Evolutionary conservation across 345 rosid species (phyloP).

Genomic region (Gossypium ekmanianum): DNA sequence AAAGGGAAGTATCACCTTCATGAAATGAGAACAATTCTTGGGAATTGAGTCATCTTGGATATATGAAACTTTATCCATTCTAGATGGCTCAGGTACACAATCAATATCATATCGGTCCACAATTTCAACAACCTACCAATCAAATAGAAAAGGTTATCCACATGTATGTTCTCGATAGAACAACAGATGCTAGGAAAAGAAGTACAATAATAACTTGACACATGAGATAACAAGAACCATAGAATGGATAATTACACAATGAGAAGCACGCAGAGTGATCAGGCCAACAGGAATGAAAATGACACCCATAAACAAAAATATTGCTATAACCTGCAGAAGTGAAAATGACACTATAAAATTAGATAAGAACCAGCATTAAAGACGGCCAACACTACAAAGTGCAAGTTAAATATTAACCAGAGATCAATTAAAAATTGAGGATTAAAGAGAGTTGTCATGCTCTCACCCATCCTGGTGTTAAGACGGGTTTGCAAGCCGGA

Average conservation of each 20-base stretch:
- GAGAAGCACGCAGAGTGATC: slow-evolving; percentile 58
- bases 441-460: slow-evolving; percentile 1
- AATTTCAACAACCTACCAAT: slow-evolving; percentile 66
- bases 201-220: slow-evolving; percentile 1
- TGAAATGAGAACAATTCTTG: slow-evolving; percentile 54
- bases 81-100: slow-evolving; percentile 57
- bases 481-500: slow-evolving; percentile 86
- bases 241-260: slow-evolving; percentile 37
- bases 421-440: slow-evolving; percentile 1
- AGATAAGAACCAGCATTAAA: slow-evolving; percentile 42
- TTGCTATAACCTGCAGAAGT: slow-evolving; percentile 60
- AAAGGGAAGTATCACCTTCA: slow-evolving; percentile 47
- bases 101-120: slow-evolving; percentile 66
- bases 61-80: slow-evolving; percentile 50
- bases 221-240: slow-evolving; percentile 1
- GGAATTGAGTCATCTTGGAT: slow-evolving; percentile 50
- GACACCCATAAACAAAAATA: slow-evolving; percentile 50
- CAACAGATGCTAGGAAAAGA: neutral
- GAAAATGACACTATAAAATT: slow-evolving; percentile 44
- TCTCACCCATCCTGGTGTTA: slow-evolving; percentile 71
- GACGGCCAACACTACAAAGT: slow-evolving; percentile 6
- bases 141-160: neutral
- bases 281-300: slow-evolving; percentile 63
- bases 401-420: neutral
- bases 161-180: neutral